A percentile compares a stretch with the other conserved stretches of the same genome.
These are phyloP conservation scores for Stagonosporopsis chrysanthemi DNA, from an alignment of 2,329 filamentous ascomycete species.

Conservation along the genomic window DNA sequence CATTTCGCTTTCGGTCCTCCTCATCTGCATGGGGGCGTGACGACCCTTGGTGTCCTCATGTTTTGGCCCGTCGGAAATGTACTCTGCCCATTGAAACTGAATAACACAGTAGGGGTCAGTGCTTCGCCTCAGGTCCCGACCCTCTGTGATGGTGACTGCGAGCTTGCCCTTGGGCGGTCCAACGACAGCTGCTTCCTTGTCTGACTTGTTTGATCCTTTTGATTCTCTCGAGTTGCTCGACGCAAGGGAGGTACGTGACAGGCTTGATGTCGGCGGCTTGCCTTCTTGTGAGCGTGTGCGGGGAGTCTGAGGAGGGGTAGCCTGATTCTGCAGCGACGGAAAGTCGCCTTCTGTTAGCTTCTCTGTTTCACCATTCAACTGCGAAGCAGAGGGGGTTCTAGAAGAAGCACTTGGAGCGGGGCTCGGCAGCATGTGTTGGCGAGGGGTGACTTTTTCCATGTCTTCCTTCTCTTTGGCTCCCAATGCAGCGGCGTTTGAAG, in stretches of 20 bases:
- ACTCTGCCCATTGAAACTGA: slow-evolving; percentile 95
- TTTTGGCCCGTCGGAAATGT: slow-evolving; percentile 87
- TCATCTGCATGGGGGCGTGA: slow-evolving; percentile 57
- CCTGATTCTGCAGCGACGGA: slow-evolving; percentile 73
- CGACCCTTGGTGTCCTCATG: slow-evolving; percentile 59
- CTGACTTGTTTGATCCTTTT: slow-evolving; percentile 31
- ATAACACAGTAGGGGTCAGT: slow-evolving; percentile 94
- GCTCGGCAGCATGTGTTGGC: slow-evolving; percentile 62
- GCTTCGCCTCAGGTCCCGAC: slow-evolving; percentile 79
- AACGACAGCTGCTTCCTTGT: slow-evolving; percentile 65
- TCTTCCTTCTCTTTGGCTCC: slow-evolving; percentile 34
- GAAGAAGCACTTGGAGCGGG: slow-evolving; percentile 57
- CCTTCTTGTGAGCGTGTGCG: slow-evolving; percentile 79
- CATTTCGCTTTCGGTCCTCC: slow-evolving; percentile 78
- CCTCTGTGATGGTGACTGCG: slow-evolving; percentile 87
- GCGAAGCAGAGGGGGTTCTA: slow-evolving; percentile 61
- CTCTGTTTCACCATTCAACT: slow-evolving; percentile 73
- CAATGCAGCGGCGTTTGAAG: slow-evolving; percentile 17
- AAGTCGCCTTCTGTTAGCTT: slow-evolving; percentile 86
- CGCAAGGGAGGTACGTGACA: slow-evolving; percentile 60
- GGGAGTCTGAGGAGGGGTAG: slow-evolving; percentile 88
- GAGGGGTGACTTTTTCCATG: slow-evolving; percentile 25
- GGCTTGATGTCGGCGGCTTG: slow-evolving; percentile 52
- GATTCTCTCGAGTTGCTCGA: slow-evolving; percentile 50
- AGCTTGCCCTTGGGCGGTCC: slow-evolving; percentile 84